phyloP scores from a whole-genome alignment of 2,329 filamentous ascomycete genomes.

The Graphilbum fragrans region DNA sequence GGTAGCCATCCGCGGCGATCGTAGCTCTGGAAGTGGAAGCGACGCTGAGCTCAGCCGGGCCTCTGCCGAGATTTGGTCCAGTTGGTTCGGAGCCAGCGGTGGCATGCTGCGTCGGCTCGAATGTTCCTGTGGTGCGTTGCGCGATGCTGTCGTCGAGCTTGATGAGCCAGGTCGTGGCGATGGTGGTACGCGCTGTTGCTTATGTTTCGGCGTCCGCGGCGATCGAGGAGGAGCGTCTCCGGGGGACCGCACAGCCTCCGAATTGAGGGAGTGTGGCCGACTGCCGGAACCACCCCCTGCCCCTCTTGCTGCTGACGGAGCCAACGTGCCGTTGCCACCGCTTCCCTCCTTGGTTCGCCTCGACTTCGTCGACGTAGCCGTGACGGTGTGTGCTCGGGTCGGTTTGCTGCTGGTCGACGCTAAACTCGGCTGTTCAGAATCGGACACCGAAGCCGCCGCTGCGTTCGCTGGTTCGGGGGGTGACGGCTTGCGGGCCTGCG shows the following conservation, averaged over 20 bases:
- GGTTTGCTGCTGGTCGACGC: conserved; percentile 31
- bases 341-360: conserved; percentile 33
- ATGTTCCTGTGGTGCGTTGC: too few relatives aligned
- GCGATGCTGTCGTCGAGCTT: not conserved
- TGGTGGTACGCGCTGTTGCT: not conserved
- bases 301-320: conserved; percentile 11
- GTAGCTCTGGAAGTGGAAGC: conserved; percentile 49
- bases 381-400: conserved; percentile 57
- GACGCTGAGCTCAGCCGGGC: conserved; percentile 57
- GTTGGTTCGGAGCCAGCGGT: conserved; percentile 15
- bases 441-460: conserved; percentile 3
- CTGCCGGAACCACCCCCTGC: not conserved
- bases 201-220: conserved; percentile 2
- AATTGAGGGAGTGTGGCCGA: conserved; percentile 8
- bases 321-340: conserved; percentile 20
- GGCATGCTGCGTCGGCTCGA: not conserved
- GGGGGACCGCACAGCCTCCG: conserved; percentile 6
- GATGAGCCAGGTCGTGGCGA: conserved; percentile 8
- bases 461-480: conserved; percentile 37
- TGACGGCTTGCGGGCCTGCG: conserved; percentile 67
- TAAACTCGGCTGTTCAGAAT: conserved; percentile 1
- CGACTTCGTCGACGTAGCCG: conserved; percentile 34
- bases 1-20: conserved; percentile 37
- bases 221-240: conserved; percentile 1
- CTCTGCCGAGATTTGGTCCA: conserved; percentile 43